These are phyloP conservation scores for Dryadomyces quercivorus DNA, from an alignment of 2,329 filamentous ascomycete species.

Conservation along the genomic window DNA sequence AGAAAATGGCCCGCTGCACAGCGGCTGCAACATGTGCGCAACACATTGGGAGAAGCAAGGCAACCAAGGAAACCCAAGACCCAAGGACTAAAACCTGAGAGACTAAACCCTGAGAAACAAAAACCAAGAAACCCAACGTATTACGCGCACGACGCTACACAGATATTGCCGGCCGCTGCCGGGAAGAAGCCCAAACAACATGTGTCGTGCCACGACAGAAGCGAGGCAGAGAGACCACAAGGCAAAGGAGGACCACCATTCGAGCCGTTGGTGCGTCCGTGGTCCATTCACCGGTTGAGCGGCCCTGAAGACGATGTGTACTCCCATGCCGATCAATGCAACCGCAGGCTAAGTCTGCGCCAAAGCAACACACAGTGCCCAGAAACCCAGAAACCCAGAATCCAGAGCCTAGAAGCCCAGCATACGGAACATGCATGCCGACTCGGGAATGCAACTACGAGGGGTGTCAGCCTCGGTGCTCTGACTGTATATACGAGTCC, in stretches of 20 bases:
- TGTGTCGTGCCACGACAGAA: background rate
- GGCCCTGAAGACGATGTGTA: background rate
- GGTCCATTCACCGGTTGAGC: background rate
- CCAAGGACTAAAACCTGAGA: no score
- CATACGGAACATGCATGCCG: background rate
- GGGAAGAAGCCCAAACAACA: no score
- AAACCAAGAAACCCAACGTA: no score
- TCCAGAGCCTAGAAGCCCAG: background rate
- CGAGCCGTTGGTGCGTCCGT: no score
- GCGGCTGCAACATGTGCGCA: constrained; percentile 4
- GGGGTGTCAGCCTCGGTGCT: no score
- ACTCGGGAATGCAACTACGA: no score
- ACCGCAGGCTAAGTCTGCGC: background rate
- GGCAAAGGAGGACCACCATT: no score
- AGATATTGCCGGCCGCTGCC: background rate
- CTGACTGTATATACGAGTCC: background rate
- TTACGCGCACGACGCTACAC: background rate
- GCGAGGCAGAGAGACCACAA: no score
- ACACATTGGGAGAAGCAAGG: background rate
- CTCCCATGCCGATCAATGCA: background rate
- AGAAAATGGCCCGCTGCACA: constrained; percentile 8
- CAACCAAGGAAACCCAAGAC: no score
- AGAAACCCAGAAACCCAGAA: background rate
- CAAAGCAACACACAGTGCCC: background rate
- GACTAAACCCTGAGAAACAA: no score